phyloP scores from a whole-genome alignment of 371 early-diverging fungal genomes.

The Cokeromyces recurvatus region DNA sequence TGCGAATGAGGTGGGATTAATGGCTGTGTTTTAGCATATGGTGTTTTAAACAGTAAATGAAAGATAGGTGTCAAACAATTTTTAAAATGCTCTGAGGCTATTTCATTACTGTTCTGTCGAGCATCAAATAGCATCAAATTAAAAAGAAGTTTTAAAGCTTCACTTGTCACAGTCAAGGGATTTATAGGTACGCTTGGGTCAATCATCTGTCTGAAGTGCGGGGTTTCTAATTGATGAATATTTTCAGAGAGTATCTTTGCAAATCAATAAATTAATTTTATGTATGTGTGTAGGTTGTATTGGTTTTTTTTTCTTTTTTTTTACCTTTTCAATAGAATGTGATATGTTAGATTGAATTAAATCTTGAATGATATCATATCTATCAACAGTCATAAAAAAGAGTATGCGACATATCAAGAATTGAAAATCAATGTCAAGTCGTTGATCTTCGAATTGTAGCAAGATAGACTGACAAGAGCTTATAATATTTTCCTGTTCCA shows the following conservation, averaged over 20 bases:
- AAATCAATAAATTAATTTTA: no score
- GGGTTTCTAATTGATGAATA: constrained; percentile 6
- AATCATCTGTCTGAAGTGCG: not conserved
- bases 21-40: constrained; percentile 50
- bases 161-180: constrained; percentile 44
- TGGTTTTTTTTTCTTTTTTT: no score
- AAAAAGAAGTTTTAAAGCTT: constrained; percentile 57
- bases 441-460: constrained; percentile 18
- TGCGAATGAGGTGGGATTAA: constrained; percentile 71
- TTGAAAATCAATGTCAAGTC: constrained; percentile 41
- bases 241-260: constrained; percentile 1
- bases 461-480: constrained; percentile 29
- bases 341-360: constrained; percentile 42
- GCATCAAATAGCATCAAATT: constrained; percentile 48
- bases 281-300: no score
- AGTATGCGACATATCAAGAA: constrained; percentile 55
- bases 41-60: constrained; percentile 33
- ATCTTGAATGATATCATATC: constrained; percentile 32
- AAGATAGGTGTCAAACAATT: constrained; percentile 28
- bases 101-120: constrained; percentile 1
- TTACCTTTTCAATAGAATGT: constrained; percentile 35
- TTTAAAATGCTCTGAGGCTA: constrained; percentile 17
- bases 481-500: constrained; percentile 42
- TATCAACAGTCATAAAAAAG: constrained; percentile 53
- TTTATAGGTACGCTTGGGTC: constrained; percentile 27